A percentile compares a stretch with the other conserved stretches of the same genome.
phyloP scores from a whole-genome alignment of 805 yeast species.

The Metschnikowia rubicola region DNA sequence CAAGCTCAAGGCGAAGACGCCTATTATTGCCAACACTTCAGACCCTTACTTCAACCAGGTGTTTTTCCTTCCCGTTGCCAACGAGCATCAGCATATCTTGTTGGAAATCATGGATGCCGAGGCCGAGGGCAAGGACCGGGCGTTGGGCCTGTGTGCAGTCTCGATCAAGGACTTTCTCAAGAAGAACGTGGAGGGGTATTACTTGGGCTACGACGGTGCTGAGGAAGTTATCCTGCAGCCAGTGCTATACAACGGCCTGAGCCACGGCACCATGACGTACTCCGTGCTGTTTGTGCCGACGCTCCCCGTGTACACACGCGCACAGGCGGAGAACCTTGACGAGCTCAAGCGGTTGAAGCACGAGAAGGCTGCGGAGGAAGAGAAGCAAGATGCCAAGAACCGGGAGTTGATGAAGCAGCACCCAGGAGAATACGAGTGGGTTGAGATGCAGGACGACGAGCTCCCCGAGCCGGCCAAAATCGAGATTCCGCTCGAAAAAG shows the following conservation, averaged over 20 bases:
- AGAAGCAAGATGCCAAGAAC: slow-evolving; percentile 45
- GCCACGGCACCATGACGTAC: slow-evolving; percentile 49
- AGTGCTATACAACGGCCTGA: slow-evolving; percentile 32
- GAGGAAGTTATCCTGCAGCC: slow-evolving; percentile 45
- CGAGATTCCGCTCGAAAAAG: slow-evolving; percentile 48
- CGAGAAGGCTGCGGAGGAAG: slow-evolving; percentile 30
- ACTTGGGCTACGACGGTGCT: slow-evolving; percentile 49
- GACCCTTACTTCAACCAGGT: slow-evolving; percentile 61
- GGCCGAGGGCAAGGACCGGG: slow-evolving; percentile 57
- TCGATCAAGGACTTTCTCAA: slow-evolving; percentile 48
- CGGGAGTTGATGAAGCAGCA: slow-evolving; percentile 50
- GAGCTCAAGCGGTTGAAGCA: slow-evolving; percentile 37
- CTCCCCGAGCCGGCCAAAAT: slow-evolving; percentile 36
- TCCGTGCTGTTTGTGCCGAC: slow-evolving; percentile 65
- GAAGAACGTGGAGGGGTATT: slow-evolving; percentile 46
- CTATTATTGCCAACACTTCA: slow-evolving; percentile 48
- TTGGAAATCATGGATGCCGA: slow-evolving; percentile 68
- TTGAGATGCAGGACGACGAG: slow-evolving; percentile 41
- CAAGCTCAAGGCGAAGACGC: slow-evolving; percentile 52
- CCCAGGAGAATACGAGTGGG: slow-evolving; percentile 67
- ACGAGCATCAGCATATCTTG: slow-evolving; percentile 56
- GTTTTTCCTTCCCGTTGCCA: slow-evolving; percentile 56
- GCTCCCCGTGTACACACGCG: slow-evolving; percentile 57
- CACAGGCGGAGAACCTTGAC: slow-evolving; percentile 49
- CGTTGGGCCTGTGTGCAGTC: slow-evolving; percentile 56